A percentile compares a stretch with the other conserved stretches of the same genome.
These are phyloP conservation scores for Gossypium davidsonii DNA, from an alignment of 441 rosid genomes.

Conservation along the genomic window DNA sequence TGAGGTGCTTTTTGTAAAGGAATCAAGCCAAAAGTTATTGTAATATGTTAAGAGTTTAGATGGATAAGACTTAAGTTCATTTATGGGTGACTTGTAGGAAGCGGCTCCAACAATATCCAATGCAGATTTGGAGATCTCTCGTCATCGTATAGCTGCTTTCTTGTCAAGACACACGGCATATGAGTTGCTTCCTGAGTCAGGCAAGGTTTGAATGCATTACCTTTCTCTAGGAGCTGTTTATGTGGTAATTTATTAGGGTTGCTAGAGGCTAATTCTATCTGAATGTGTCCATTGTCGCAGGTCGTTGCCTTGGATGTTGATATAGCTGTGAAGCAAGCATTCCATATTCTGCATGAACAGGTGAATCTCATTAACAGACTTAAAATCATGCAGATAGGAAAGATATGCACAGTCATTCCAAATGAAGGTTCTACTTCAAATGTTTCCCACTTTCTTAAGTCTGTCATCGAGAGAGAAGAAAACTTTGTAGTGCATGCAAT, in stretches of 20 bases:
- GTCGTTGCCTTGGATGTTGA: slow-evolving; percentile 64
- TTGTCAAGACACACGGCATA: slow-evolving; percentile 58
- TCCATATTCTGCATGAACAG: slow-evolving; percentile 52
- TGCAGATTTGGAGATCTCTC: slow-evolving; percentile 48
- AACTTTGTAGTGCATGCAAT: background rate
- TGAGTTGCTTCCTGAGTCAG: slow-evolving; percentile 77
- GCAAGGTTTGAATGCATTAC: slow-evolving; percentile 57
- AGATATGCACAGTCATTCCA: background rate
- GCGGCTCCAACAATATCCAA: slow-evolving; percentile 44
- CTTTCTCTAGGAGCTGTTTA: slow-evolving; percentile 16
- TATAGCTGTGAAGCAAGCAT: slow-evolving; percentile 78
- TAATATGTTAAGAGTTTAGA: background rate
- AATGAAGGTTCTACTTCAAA: background rate
- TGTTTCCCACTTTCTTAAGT: background rate
- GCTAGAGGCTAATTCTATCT: slow-evolving; percentile 1
- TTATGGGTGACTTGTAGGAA: background rate
- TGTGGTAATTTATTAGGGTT: slow-evolving; percentile 13
- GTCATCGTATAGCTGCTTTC: slow-evolving; percentile 47
- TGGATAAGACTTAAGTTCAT: background rate
- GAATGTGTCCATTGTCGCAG: slow-evolving; percentile 24
- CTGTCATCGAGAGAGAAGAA: background rate
- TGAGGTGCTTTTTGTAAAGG: background rate
- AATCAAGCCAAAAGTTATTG: background rate
- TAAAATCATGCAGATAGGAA: slow-evolving; percentile 2
- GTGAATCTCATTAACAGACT: slow-evolving; percentile 15